Conservation (phyloP, 2,329 filamentous ascomycete genomes). For the Colletotrichum sp. region DNA sequence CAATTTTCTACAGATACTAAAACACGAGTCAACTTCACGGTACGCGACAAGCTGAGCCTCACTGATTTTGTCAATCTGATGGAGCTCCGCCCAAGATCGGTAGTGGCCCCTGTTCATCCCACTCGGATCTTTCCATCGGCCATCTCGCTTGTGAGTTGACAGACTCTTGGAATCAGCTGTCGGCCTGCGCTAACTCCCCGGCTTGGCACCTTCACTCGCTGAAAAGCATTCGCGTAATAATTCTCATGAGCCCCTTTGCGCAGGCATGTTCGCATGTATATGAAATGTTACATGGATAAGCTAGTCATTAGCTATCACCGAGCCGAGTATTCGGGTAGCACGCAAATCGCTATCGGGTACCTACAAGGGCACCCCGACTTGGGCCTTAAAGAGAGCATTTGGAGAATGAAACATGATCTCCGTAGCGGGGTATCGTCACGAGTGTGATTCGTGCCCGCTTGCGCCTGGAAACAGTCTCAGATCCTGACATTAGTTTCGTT, state of each 20-base stretch:
- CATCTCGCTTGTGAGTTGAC: not conserved
- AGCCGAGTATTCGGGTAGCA: not conserved
- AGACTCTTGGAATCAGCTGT: not conserved
- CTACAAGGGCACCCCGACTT: not conserved
- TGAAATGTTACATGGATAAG: not conserved
- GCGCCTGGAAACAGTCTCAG: not conserved
- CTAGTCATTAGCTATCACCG: not conserved
- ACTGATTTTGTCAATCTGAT: not conserved
- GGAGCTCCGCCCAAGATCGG: not conserved
- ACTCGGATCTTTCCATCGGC: not conserved
- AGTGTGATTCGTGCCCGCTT: not conserved
- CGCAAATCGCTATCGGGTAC: not conserved
- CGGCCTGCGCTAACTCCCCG: not conserved
- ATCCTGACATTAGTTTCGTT: not conserved
- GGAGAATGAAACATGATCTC: not conserved
- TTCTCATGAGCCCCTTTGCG: not conserved
- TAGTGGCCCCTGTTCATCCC: not conserved
- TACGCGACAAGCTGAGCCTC: not conserved
- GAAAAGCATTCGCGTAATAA: not conserved
- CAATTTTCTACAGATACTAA: not conserved
- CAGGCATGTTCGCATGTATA: not conserved
- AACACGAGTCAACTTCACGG: not conserved
- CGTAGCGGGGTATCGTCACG: not conserved
- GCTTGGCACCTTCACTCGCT: not conserved
- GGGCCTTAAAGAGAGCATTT: not conserved